Evolutionary conservation across 306 rosid genomes (phyloP), one percentile per base, ranked within the genome.

Genomic region (Quercus suber): DNA sequence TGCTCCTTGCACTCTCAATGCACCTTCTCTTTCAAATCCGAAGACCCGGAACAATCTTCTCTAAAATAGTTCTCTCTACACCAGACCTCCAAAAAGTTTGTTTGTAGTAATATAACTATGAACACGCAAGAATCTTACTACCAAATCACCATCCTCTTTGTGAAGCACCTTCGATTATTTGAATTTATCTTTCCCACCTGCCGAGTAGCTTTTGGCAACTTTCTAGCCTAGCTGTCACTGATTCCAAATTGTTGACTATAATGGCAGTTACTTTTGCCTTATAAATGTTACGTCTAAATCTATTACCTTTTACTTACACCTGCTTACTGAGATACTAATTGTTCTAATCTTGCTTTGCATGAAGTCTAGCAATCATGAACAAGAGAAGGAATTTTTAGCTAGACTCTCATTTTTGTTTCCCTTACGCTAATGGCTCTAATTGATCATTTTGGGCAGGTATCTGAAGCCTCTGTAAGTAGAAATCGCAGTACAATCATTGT

Each of bases 391-490:
- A 19, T 35, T 33, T n/a, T 68, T 45, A 25, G 30, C 31, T 56
- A 55, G 53, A 80, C 28, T 60, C 33, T 45, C 14, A 43, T 1
- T 33, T 84, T 67, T 78, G 59, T 70, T 81, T 77, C 71, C 72
- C 9, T 27, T 30, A 25, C 33, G 71, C 81, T 73, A 63, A 63
- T 70, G 78, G 76, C 82, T 81, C 71, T 75, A 61, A 45, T 81
- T 49, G 65, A 73, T 65, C 6, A 55, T n/a, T 80, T 79, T 81
- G 27, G 76, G 60, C 84, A 96, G 99, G 97, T 96, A 60, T 93
- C 98, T 52, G 99, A 96, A 86, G 99, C 99, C 65, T 96, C 99
- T 79, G 97, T 96, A 49, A 93, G 97, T 87, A 89, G 99, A 87
- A 96, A 96, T 75, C 97, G 99, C 60, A 96, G 99, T 84, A 96